Percentiles rank a stretch among this genome's conserved stretches.
phyloP scores from a whole-genome alignment of 78 protist species.

The Dictyostelium intermedium region DNA sequence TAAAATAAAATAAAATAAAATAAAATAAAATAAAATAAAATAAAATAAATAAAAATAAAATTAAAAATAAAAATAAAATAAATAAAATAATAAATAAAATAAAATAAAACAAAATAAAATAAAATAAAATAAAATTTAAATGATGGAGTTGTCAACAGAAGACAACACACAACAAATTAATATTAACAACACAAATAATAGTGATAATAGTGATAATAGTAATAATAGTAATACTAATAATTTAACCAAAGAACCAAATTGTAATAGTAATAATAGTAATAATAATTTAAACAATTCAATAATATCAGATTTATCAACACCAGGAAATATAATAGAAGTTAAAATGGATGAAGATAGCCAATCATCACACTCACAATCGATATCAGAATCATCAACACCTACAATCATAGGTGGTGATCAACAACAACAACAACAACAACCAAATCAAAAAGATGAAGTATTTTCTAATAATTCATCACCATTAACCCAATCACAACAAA shows the following conservation, averaged over 20 bases:
- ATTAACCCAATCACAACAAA: neutral
- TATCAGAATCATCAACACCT: neutral
- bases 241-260: neutral
- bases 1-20: no score
- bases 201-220: neutral
- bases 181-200: neutral
- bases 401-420: neutral
- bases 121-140: neutral
- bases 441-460: neutral
- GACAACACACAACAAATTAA: neutral
- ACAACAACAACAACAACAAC: neutral
- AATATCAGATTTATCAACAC: neutral
- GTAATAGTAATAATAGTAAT: neutral
- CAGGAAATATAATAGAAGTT: neutral
- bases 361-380: neutral
- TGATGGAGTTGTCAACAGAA: neutral
- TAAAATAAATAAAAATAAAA: no score
- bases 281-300: neutral
- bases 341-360: neutral
- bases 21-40: no score
- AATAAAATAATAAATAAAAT: no score
- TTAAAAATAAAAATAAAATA: no score
- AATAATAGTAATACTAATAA: neutral
- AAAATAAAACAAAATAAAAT: no score
- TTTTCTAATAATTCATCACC: neutral